phyloP scores from a whole-genome alignment of 139 green algal genomes.

The Tetraselmis chui region DNA sequence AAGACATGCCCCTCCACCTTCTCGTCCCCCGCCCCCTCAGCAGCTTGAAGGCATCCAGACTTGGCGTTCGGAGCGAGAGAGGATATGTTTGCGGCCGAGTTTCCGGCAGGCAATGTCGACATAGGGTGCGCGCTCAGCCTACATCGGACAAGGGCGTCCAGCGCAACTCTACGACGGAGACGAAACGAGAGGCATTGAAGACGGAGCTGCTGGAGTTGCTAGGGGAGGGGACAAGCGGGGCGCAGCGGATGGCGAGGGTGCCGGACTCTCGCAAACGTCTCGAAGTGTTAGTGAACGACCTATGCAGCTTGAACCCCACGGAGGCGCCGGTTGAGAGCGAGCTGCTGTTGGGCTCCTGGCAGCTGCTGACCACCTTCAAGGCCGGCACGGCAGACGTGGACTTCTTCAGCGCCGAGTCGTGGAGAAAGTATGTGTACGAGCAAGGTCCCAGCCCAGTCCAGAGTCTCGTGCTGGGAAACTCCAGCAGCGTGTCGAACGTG shows the following conservation, averaged over 20 bases:
- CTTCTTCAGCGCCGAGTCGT: conserved; percentile 5
- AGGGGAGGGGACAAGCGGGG: not conserved
- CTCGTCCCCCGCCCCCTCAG: too few relatives aligned
- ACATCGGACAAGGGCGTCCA: too few relatives aligned
- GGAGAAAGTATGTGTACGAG: conserved; percentile 17
- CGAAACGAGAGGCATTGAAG: not conserved
- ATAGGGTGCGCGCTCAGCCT: too few relatives aligned
- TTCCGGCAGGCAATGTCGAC: too few relatives aligned
- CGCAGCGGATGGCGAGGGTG: not conserved
- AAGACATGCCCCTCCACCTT: too few relatives aligned
- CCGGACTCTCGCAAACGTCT: not conserved
- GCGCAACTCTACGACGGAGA: too few relatives aligned
- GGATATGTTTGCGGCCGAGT: too few relatives aligned
- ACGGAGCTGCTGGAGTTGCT: not conserved
- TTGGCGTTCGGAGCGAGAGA: too few relatives aligned
- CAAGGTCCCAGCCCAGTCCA: conserved; percentile 17
- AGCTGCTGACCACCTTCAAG: conserved; percentile 16
- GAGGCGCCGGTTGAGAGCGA: not conserved
- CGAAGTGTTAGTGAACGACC: not conserved
- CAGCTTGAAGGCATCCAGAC: too few relatives aligned
- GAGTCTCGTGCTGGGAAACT: conserved; percentile 16
- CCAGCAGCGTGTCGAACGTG: conserved; percentile 12
- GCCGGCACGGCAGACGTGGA: not conserved
- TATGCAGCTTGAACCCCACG: not conserved
- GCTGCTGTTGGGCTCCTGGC: not conserved